Percentiles rank a stretch among this genome's conserved stretches.
Evolutionary conservation across 1,284 basidiomycete species (phyloP).

Genomic region (Pascua sp.): DNA sequence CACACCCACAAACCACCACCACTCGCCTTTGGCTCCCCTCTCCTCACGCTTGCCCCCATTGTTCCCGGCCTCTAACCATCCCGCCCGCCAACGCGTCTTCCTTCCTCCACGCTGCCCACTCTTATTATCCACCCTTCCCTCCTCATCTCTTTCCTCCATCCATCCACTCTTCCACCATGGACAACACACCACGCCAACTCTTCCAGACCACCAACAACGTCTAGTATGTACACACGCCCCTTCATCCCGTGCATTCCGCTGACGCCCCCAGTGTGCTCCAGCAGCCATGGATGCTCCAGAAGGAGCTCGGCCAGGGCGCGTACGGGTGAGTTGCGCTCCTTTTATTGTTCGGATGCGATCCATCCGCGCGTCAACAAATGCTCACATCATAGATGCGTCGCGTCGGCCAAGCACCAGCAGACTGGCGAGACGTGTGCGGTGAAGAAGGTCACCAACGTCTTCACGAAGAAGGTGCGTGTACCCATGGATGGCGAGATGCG

Average conservation of each 20-base stretch:
- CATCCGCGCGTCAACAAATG: background rate
- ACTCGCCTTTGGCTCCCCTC: background rate
- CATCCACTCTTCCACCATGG: constrained; percentile 31
- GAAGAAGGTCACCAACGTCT: constrained; percentile 82
- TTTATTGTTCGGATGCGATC: background rate
- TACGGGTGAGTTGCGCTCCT: constrained; percentile 59
- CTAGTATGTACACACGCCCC: constrained; percentile 36
- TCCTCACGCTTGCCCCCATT: background rate
- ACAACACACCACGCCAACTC: constrained; percentile 45
- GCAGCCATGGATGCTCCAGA: constrained; percentile 86
- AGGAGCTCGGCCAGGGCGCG: constrained; percentile 90
- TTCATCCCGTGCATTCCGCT: background rate
- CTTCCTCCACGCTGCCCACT: background rate
- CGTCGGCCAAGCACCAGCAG: constrained; percentile 75
- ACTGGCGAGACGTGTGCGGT: constrained; percentile 81
- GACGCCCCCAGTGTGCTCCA: constrained; percentile 63
- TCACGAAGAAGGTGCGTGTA: constrained; percentile 64
- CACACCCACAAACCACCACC: background rate
- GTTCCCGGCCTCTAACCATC: background rate
- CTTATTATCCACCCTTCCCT: too few relatives aligned
- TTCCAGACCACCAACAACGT: constrained; percentile 48
- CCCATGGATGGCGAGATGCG: background rate
- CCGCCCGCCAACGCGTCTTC: background rate
- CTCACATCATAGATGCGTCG: constrained; percentile 59
- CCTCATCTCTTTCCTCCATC: background rate